Evolutionary conservation across 257 asterid genomes (phyloP), one percentile per base, ranked within the genome.

Genomic region (Gynochthodes officinalis): DNA sequence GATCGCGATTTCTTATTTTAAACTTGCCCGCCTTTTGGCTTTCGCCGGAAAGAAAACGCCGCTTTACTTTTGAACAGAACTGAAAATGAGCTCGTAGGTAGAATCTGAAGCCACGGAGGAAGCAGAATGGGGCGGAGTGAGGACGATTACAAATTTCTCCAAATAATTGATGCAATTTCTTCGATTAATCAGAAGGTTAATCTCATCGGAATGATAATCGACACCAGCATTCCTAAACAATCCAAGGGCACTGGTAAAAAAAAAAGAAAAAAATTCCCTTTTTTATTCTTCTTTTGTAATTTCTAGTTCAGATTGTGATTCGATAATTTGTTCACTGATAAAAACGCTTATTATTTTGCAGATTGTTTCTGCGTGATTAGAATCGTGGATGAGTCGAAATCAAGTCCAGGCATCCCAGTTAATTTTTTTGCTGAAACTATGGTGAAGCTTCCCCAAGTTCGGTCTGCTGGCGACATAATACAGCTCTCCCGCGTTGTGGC

Each of bases 401-500:
- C 90, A 53, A 75, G 72, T 40, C 72, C 73, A 21, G 90, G 96
- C 63, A 75, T 91, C 69, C 40, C 71, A 21, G 77, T 89, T 10
- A 64, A 71, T 54, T 77, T 93, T 65, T 90, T 90, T 59, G 81
- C 84, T 54, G 90, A 80, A 75, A 76, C 83, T 8, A 84, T 85
- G 91, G 88, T 76, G 35, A 83, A 66, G 75, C 97, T 93, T 70
- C 97, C 97, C 73, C 78, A 37, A 18, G 85, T 86, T 65, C 76
- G 70, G 82, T 69, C 80, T 67, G 82, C 71, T 74, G 97, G 98
- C 37, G 94, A 91, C 66, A 84, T 91, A 40, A 64, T 88, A 60
- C 59, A 84, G 73, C 84, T 91, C 70, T 79, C 87, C 76, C 85
- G 72, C 33, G 96, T 91, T 72, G 70, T 82, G 93, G 97, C 90